Percentiles rank a stretch among this genome's conserved stretches.
Evolutionary conservation across 345 rosid genomes (phyloP).

Genomic region (Gynandropsis gynandra): DNA sequence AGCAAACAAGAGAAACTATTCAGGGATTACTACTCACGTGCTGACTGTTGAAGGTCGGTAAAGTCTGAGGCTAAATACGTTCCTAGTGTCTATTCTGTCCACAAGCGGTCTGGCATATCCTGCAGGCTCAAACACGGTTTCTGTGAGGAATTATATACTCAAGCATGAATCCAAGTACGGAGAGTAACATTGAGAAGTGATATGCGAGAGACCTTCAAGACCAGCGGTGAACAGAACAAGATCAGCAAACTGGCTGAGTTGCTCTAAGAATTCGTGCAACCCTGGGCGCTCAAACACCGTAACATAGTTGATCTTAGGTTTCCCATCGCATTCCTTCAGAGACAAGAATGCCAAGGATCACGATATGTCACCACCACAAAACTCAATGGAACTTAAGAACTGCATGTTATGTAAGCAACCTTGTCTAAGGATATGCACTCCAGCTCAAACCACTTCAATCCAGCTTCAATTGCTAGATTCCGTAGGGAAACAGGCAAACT

Average conservation of each 20-base stretch:
- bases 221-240: constrained; percentile 88
- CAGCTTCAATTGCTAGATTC: constrained; percentile 54
- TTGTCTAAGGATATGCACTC: constrained; percentile 76
- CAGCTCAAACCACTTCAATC: constrained; percentile 77
- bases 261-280: constrained; percentile 58
- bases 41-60: constrained; percentile 83
- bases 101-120: constrained; percentile 90
- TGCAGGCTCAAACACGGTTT: constrained; percentile 18
- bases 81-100: constrained; percentile 64
- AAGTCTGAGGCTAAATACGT: constrained; percentile 53
- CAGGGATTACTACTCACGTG: constrained; percentile 59
- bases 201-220: constrained; percentile 56
- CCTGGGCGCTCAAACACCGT: constrained; percentile 95
- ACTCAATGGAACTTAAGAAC: no score
- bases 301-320: constrained; percentile 53
- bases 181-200: neutral
- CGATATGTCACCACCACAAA: neutral
- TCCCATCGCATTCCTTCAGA: constrained; percentile 64
- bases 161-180: constrained; percentile 7
- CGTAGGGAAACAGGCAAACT: constrained; percentile 52
- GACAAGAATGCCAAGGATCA: constrained; percentile 20
- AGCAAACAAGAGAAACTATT: constrained; percentile 1
- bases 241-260: constrained; percentile 65
- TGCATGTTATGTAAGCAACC: constrained; percentile 33
- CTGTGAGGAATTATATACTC: neutral